Percentiles rank a stretch among this genome's conserved stretches.
phyloP scores from a whole-genome alignment of 1,284 basidiomycete genomes.

The Rhodotorula sp. region DNA sequence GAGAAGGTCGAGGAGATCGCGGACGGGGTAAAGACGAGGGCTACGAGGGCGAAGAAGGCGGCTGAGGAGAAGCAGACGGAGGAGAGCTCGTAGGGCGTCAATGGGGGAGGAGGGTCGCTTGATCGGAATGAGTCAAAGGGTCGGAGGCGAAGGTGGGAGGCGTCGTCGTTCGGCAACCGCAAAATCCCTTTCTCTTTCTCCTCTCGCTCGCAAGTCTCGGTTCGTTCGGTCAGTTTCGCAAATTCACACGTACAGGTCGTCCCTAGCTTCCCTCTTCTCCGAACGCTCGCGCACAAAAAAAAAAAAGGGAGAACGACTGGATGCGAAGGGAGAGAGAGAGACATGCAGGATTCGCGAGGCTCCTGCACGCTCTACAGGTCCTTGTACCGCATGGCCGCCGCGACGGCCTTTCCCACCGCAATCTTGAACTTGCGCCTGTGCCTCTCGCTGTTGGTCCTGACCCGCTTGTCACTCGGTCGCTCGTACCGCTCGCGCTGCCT shows the following conservation, averaged over 20 bases:
- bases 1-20: not conserved
- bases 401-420: slow-evolving; percentile 38
- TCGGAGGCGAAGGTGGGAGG: no score
- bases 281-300: no score
- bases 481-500: slow-evolving; percentile 37
- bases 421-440: slow-evolving; percentile 41
- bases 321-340: not conserved
- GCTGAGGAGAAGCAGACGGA: not conserved
- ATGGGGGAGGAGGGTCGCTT: not conserved
- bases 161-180: not conserved
- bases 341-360: no score
- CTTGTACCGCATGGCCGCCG: slow-evolving; percentile 33
- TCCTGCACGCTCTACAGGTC: slow-evolving; percentile 25
- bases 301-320: not conserved
- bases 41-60: not conserved
- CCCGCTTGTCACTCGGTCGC: slow-evolving; percentile 35
- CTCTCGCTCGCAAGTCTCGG: not conserved
- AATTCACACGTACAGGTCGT: not conserved
- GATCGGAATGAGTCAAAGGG: no score
- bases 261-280: not conserved
- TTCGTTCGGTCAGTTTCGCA: not conserved
- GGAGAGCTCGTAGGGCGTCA: slow-evolving; percentile 6
- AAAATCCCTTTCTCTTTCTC: not conserved
- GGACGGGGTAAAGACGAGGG: not conserved
- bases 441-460: slow-evolving; percentile 36